Conservation (phyloP, 257 asterid species). For the Rhazya stricta region DNA sequence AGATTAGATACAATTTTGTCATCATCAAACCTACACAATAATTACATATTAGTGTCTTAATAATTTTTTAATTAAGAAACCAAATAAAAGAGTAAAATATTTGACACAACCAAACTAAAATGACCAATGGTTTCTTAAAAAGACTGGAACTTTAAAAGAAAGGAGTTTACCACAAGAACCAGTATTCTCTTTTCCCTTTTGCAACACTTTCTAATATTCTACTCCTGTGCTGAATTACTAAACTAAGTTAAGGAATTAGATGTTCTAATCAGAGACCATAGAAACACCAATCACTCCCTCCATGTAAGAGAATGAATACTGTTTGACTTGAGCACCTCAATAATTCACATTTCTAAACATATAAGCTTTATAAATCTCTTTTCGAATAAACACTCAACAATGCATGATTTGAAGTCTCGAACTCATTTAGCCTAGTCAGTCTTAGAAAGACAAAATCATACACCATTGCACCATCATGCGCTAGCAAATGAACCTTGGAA, state of each 20-base stretch:
- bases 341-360: neutral
- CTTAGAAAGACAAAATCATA: neutral
- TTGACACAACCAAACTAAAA: neutral
- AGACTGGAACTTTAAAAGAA: neutral
- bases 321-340: neutral
- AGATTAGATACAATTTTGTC: constrained; percentile 74
- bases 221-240: neutral
- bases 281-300: neutral
- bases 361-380: neutral
- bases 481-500: neutral
- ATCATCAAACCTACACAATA: constrained; percentile 77
- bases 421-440: neutral
- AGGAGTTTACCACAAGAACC: neutral
- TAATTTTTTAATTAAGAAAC: neutral
- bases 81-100: neutral
- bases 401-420: neutral
- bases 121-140: neutral
- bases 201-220: neutral
- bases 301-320: neutral
- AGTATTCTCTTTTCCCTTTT: neutral
- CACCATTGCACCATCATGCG: neutral
- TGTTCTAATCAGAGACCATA: neutral
- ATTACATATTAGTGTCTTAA: neutral
- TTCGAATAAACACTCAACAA: neutral
- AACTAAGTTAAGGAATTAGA: neutral